Percentiles rank a stretch among this genome's conserved stretches.
phyloP scores from a whole-genome alignment of 805 yeast genomes.

The Teunomyces tritomae region DNA sequence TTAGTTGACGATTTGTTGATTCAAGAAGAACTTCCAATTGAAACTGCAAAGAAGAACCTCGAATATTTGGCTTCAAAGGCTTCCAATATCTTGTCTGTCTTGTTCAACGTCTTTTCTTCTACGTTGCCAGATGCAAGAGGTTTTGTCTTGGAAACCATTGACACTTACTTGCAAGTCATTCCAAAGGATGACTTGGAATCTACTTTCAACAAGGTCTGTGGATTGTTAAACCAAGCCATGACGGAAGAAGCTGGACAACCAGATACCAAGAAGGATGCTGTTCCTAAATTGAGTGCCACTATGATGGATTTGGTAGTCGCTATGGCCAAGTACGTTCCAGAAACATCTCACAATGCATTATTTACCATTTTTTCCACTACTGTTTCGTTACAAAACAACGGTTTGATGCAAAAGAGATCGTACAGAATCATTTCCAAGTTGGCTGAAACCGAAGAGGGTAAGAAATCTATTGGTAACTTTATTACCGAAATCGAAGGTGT shows the following conservation, averaged over 20 bases:
- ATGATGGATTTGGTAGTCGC: conserved; percentile 89
- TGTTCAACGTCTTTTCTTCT: conserved; percentile 90
- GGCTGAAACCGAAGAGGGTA: conserved; percentile 67
- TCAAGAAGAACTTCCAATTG: conserved; percentile 58
- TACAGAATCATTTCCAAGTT: conserved; percentile 74
- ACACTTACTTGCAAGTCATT: conserved; percentile 71
- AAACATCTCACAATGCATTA: conserved; percentile 64
- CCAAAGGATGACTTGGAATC: conserved; percentile 61
- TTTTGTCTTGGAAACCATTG: conserved; percentile 82
- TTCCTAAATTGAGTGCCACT: conserved; percentile 66
- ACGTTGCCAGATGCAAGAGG: conserved; percentile 82
- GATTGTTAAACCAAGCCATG: conserved; percentile 69
- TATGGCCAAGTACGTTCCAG: conserved; percentile 82
- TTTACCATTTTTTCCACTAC: conserved; percentile 76
- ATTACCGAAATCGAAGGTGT: conserved; percentile 59
- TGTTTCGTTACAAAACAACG: conserved; percentile 50
- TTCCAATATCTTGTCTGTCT: conserved; percentile 75
- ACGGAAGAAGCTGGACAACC: conserved; percentile 50
- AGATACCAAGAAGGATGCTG: conserved; percentile 24
- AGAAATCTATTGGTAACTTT: conserved; percentile 49
- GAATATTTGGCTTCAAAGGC: conserved; percentile 65
- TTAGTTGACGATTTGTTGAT: conserved; percentile 53
- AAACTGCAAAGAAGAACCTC: conserved; percentile 54
- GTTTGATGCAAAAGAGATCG: conserved; percentile 82
- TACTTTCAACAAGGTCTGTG: conserved; percentile 85